These are phyloP conservation scores for Neurospora sp. DNA, from an alignment of 495 filamentous ascomycete genomes.

Conservation along the genomic window DNA sequence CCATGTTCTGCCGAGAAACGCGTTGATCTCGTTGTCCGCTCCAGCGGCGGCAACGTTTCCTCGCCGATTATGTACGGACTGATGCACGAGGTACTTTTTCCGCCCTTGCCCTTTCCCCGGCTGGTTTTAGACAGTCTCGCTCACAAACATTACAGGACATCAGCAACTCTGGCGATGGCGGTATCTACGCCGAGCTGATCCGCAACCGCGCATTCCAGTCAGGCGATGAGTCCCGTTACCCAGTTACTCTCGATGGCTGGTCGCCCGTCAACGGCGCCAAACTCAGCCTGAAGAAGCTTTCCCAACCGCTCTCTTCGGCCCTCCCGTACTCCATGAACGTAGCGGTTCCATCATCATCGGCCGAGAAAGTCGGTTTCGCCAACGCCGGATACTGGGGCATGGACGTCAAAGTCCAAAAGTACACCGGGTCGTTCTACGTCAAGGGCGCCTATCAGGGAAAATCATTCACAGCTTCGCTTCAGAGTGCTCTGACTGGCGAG, in stretches of 20 bases:
- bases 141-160: constrained; percentile 40
- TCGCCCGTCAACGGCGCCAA: constrained; percentile 38
- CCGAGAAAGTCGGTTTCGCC: constrained; percentile 40
- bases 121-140: background rate
- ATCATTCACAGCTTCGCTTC: constrained; percentile 34
- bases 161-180: constrained; percentile 67
- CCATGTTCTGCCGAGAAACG: constrained; percentile 4
- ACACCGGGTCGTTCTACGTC: constrained; percentile 50
- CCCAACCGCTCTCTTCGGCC: constrained; percentile 39
- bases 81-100: constrained; percentile 25
- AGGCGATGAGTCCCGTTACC: constrained; percentile 16
- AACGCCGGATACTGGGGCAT: constrained; percentile 56
- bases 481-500: constrained; percentile 35
- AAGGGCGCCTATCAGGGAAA: constrained; percentile 28
- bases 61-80: constrained; percentile 29
- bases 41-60: constrained; percentile 27
- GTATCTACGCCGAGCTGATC: constrained; percentile 66
- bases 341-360: background rate
- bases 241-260: constrained; percentile 42
- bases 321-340: constrained; percentile 53
- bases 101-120: background rate
- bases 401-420: constrained; percentile 41
- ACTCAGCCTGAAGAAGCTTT: constrained; percentile 39
- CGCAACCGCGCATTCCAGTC: constrained; percentile 60
- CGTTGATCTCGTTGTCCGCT: constrained; percentile 21